A percentile compares a stretch with the other conserved stretches of the same genome.
Evolutionary conservation across 805 yeast genomes (phyloP).

Genomic region (Danielozyma ontarioensis): DNA sequence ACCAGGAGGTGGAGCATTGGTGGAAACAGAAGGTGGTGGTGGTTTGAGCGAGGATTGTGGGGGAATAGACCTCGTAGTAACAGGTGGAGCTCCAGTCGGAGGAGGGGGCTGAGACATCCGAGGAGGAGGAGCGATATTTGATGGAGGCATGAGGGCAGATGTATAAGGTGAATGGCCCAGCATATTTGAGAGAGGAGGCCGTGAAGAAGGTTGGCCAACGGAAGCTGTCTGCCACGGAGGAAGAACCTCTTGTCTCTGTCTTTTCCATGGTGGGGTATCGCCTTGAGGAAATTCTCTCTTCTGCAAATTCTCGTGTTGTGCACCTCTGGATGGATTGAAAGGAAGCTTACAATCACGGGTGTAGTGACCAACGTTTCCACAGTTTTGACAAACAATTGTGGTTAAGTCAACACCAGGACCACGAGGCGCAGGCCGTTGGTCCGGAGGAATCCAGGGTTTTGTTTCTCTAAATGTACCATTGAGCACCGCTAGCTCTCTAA

Average conservation of each 20-base stretch:
- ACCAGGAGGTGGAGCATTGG: too few species aligned
- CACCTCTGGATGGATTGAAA: constrained; percentile 2
- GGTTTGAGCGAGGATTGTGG: too few species aligned
- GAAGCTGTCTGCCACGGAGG: constrained; percentile 30
- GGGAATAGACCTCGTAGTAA: too few species aligned
- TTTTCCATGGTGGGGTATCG: constrained; percentile 1
- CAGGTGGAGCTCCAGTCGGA: background rate
- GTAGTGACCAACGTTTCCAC: constrained; percentile 83
- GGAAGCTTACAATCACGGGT: constrained; percentile 75
- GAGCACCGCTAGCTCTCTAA: constrained; percentile 85
- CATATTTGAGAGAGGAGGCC: too few species aligned
- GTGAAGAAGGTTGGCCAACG: constrained; percentile 9
- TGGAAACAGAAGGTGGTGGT: too few species aligned
- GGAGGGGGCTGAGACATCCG: constrained; percentile 1
- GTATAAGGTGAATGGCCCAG: too few species aligned
- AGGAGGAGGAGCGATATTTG: constrained; percentile 7
- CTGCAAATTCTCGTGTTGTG: constrained; percentile 2
- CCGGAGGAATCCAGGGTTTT: constrained; percentile 49
- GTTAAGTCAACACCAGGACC: constrained; percentile 40
- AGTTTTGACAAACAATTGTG: constrained; percentile 61
- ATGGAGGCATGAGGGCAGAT: too few species aligned
- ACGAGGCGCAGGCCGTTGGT: constrained; percentile 15
- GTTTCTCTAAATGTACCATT: constrained; percentile 90
- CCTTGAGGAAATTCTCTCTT: background rate
- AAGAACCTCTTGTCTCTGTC: constrained; percentile 7